These are phyloP conservation scores for Backusella psychrophila DNA, from an alignment of 192 early-diverging fungal species.

Conservation along the genomic window DNA sequence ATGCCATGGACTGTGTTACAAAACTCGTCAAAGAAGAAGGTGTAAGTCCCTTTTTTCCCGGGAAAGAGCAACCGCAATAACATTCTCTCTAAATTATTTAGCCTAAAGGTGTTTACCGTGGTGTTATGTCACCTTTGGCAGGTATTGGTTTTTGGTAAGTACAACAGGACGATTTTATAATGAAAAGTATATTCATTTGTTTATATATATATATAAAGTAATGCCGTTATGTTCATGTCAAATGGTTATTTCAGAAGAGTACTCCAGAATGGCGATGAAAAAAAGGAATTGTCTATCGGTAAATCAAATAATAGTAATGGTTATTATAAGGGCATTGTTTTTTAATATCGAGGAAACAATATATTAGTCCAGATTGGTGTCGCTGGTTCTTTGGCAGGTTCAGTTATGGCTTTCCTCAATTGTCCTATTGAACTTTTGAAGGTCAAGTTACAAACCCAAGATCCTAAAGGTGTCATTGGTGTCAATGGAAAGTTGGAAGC, in stretches of 20 bases:
- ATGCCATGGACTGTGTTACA: constrained; percentile 57
- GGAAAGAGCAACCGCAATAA: background rate
- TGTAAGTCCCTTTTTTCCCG: constrained; percentile 35
- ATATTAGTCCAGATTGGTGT: constrained; percentile 46
- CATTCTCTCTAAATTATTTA: constrained; percentile 15
- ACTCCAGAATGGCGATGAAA: constrained; percentile 46
- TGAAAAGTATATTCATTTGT: background rate
- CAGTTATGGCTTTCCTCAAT: constrained; percentile 70
- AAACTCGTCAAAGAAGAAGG: constrained; percentile 54
- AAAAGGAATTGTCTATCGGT: constrained; percentile 47
- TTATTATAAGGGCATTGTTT: background rate
- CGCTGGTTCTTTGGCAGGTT: constrained; percentile 60
- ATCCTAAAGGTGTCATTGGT: constrained; percentile 33
- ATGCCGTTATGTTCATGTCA: constrained; percentile 67
- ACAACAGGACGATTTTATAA: background rate
- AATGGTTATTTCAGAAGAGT: constrained; percentile 61
- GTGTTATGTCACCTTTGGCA: constrained; percentile 64
- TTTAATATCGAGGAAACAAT: constrained; percentile 1
- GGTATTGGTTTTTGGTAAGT: constrained; percentile 70
- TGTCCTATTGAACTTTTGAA: constrained; percentile 70
- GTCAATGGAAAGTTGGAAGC: constrained; percentile 28
- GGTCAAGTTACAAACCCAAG: constrained; percentile 69
- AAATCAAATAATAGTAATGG: constrained; percentile 2
- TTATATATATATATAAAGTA: constrained; percentile 37
- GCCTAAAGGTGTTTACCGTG: constrained; percentile 66